Evolutionary conservation across 2,329 filamentous ascomycete genomes (phyloP).

Genomic region (Amauroascus niger): DNA sequence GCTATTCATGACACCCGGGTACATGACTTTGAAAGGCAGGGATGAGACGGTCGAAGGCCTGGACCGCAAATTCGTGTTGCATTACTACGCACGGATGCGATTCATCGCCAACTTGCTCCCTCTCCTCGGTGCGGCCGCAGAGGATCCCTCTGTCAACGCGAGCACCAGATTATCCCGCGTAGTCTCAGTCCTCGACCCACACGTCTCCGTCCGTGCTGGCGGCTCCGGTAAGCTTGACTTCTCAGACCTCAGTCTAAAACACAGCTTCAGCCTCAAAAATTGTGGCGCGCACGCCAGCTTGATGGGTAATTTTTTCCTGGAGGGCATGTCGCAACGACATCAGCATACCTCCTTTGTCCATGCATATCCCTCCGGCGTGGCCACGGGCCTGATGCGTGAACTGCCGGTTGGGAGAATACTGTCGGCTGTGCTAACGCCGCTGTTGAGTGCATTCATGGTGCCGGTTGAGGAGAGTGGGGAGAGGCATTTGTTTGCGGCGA

Average conservation of each 20-base stretch:
- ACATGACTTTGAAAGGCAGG: constrained; percentile 26
- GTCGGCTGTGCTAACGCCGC: constrained; percentile 28
- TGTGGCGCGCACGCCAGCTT: constrained; percentile 36
- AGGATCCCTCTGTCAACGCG: constrained; percentile 18
- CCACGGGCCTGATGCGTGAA: constrained; percentile 6
- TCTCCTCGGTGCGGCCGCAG: constrained; percentile 19
- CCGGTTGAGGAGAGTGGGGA: constrained; percentile 19
- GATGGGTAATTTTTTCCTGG: constrained; percentile 44
- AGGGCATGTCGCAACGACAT: constrained; percentile 40
- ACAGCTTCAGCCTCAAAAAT: constrained; percentile 21
- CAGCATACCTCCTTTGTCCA: constrained; percentile 44
- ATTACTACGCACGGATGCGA: constrained; percentile 30
- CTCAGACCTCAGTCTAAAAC: constrained; percentile 35
- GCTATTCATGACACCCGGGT: constrained; percentile 32
- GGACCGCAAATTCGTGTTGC: constrained; percentile 24
- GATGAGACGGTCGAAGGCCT: constrained; percentile 29
- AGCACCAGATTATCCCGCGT: constrained; percentile 41
- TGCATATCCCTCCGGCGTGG: constrained; percentile 37
- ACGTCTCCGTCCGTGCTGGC: constrained; percentile 30
- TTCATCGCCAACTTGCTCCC: constrained; percentile 29
- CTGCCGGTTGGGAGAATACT: constrained; percentile 2
- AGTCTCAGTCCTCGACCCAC: constrained; percentile 43
- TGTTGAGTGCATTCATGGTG: constrained; percentile 14
- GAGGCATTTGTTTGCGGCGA: constrained; percentile 20
- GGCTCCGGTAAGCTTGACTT: constrained; percentile 40